Evolutionary conservation across 106 monocot species (phyloP), one percentile per base, ranked within the genome.

Genomic region (Hemerocallis citrina): DNA sequence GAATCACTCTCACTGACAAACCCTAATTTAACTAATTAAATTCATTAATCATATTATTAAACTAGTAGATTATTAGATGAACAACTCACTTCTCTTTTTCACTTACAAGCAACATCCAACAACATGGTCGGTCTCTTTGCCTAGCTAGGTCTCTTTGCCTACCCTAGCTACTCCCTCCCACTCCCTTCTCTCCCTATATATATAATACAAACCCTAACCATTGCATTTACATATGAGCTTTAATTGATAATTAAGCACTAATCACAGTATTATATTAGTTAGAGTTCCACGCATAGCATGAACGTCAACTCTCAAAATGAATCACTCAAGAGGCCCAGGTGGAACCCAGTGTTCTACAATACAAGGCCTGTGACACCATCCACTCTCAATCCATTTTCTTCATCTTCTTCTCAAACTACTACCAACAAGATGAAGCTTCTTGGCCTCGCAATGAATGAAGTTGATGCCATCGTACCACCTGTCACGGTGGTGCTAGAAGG

Each of bases 401-500:
- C 30, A 49, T n/a, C 19, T 8, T 3, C 64, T 16, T 29, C 57
- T 2, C 31, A 24, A 7, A 6, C 46, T 15, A 6, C 31, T 6
- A 22, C 24, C 23, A 41, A 57, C n/a, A n/a, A n/a, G n/a, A n/a
- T n/a, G n/a, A 85, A 75, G 72, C 43, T 73, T n/a, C 75, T 89
- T 0, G 47, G 63, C 34, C 63, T 89, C 35, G 77, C 85, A 5
- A 27, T 38, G 7, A 16, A 30, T 3, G 81, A 61, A 7, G 63
- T 68, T 17, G 78, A 74, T 17, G 30, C 72, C 29, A 70, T 81
- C 24, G 66, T 75, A 3, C 88, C 81, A 0, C 80, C 84, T 1
- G 84, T 88, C 10, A 84, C 81, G 10, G 84, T 92, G 2, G 79
- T 84, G 38, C 70, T 84, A 1, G 92, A 92, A 54, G 92, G 88